Base-by-base conservation (phyloP, 2,329 filamentous ascomycete genomes). In the Magnaporthales sp. region DNA sequence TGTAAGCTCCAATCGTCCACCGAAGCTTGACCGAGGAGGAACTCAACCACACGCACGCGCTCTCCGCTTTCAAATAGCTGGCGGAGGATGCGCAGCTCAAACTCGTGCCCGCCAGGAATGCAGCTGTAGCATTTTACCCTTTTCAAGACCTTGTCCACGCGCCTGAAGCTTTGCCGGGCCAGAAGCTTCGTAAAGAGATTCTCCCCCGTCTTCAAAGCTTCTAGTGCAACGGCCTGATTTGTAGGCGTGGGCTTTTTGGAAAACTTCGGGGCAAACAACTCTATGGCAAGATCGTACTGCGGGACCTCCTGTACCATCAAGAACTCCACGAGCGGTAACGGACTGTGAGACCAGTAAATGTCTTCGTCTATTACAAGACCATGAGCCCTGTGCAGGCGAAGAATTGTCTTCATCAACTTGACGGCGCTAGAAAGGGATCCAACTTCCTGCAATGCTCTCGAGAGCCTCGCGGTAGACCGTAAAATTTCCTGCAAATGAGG, bases 281-380 rank as follows among this genome's bases (percentile, higher is more conserved):
- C 15, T 1, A 66, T 30, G 1, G 68, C 68, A 3, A 51, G 30
- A 9, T 65, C 22, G 26, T 56, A 58, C 15, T 54, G 63, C 7
- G 27, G 15, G 38, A 24, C 9, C n/a, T 46, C 66, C 70, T 15
- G 66, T 66, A 38, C 13, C 30, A 76, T 68, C 26, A 74, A 67
- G 7, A 68, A 71, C 4, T 76, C 68, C 46, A 81, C 74, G 10
- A 80, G 69, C 1, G 69, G 22, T 2, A 77, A 58, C 8, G 80
- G 79, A 0, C 75, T 64, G 68, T 78, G 74, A n/a, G 71, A 73
- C 64, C 76, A 75, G 62, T 77, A 81, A 15, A 71, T 68, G 8
- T 65, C 70, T 68, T 78, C 77, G 19, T 74, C 68, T 1, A 80
- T 64, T 5, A 72, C 68, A 7, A 46, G 38, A n/a, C 38, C 15